A percentile compares a stretch with the other conserved stretches of the same genome.
phyloP scores from a whole-genome alignment of 2,329 filamentous ascomycete genomes.

The Aureobasidium sp. region DNA sequence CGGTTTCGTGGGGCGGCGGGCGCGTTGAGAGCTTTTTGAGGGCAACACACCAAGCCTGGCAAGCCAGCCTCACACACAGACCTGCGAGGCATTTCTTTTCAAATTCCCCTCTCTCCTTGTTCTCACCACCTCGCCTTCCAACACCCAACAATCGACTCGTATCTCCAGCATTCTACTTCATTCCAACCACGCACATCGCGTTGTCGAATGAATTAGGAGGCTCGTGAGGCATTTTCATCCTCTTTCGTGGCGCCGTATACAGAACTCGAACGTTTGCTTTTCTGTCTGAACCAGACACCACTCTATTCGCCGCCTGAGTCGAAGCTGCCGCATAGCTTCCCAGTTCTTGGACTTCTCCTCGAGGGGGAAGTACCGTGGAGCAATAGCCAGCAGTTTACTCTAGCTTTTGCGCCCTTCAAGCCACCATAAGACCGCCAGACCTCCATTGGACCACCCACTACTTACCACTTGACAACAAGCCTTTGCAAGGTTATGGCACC shows the following conservation, averaged over 20 bases:
- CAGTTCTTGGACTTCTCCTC: slow-evolving; percentile 96
- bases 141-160: neutral
- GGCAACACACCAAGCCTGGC: neutral
- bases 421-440: slow-evolving; percentile 71
- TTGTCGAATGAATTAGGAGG: slow-evolving; percentile 1
- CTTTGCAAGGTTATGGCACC: slow-evolving; percentile 61
- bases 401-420: slow-evolving; percentile 88
- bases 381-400: slow-evolving; percentile 78
- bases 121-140: neutral
- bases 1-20: slow-evolving; percentile 1
- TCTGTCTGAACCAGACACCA: slow-evolving; percentile 36
- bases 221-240: slow-evolving; percentile 5
- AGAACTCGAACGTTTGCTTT: slow-evolving; percentile 37
- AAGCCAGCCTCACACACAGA: slow-evolving; percentile 2
- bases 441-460: slow-evolving; percentile 19
- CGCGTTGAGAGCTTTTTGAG: neutral
- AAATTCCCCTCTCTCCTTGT: neutral
- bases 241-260: slow-evolving; percentile 30
- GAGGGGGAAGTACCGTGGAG: slow-evolving; percentile 98
- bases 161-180: neutral
- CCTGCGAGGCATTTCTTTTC: neutral
- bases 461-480: slow-evolving; percentile 20
- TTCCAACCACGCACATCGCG: slow-evolving; percentile 4
- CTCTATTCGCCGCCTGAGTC: slow-evolving; percentile 53
- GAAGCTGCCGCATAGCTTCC: slow-evolving; percentile 99